Conservation (phyloP, 2,329 filamentous ascomycete species). For the Paecilomyces dactylethromorphus region DNA sequence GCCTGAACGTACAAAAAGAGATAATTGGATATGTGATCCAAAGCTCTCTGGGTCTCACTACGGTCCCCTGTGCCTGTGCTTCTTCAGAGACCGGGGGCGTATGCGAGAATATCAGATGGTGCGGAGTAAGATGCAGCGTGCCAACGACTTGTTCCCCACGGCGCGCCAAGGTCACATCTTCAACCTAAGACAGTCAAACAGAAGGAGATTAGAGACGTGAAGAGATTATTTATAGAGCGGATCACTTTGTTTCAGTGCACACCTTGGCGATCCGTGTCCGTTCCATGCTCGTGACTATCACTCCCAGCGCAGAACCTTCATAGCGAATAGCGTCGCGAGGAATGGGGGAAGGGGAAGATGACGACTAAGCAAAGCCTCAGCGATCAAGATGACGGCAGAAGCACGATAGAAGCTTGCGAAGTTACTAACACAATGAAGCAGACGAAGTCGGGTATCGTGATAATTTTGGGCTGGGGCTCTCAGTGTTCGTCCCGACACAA, state of each 20-base stretch:
- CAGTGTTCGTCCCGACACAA: background rate
- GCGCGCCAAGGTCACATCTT: conserved; percentile 53
- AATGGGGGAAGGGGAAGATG: background rate
- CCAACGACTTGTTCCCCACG: conserved; percentile 52
- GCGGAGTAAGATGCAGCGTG: conserved; percentile 56
- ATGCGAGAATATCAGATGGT: conserved; percentile 60
- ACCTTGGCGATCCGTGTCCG: conserved; percentile 41
- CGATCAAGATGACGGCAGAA: background rate
- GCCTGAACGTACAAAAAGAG: conserved; percentile 68
- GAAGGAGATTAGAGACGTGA: background rate
- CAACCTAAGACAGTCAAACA: conserved; percentile 29
- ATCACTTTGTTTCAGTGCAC: background rate
- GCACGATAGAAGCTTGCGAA: background rate
- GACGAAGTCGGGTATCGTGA: background rate
- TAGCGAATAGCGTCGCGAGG: background rate
- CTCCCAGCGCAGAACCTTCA: background rate
- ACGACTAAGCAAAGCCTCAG: background rate
- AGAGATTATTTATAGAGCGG: background rate
- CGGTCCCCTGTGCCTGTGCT: conserved; percentile 32
- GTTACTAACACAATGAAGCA: background rate
- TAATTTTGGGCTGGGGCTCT: background rate
- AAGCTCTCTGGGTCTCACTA: conserved; percentile 58
- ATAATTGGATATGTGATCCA: conserved; percentile 97
- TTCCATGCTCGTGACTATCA: conserved; percentile 29
- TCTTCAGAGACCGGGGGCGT: conserved; percentile 37